Base-by-base conservation (phyloP, 805 yeast genomes). In the Debaryomyces maramus region DNA sequence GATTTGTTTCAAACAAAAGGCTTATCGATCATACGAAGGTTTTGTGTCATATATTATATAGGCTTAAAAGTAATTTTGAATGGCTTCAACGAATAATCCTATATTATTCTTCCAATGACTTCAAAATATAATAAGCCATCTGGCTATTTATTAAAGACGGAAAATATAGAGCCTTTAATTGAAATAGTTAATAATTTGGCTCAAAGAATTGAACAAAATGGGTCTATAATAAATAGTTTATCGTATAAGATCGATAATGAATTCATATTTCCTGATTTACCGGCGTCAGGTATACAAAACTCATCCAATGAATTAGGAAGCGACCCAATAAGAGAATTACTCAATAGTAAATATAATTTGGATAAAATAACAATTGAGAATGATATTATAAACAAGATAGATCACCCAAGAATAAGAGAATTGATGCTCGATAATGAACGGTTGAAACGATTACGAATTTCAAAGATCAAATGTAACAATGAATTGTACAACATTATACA, bases 91-190 rank as follows among this genome's bases (percentile, higher is more conserved):
- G n/a, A n/a, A n/a, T n/a, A n/a, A n/a, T n/a, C n/a, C n/a, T n/a
- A n/a, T n/a, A n/a, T 6, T 24, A 6, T 24, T 24, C 28, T 15
- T 24, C 28, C 13, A n/a, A 29, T 29, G 32, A 29, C 16, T n/a
- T 29, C 32, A 29, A 29, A 17, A 8, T 17, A 29, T 11, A 17
- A 17, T 14, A 29, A 29, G 13, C 11, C 20, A 14, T 29, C 11
- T 17, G 15, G 20, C 9, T 16, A 10, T 8, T 18, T 29, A 15
- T 29, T 60, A 13, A 56, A 56, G 23, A 60, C 62, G 8, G 73
- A 68, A 38, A 64, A 60, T 41, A 52, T 60, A 34, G 55, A 57
- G 34, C 68, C 70, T 3, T 48, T 67, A 11, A 18, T 52, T 2
- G 55, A 46, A 1, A 40, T 60, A 3, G 45, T 63, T 1, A 48